These are phyloP conservation scores for Flammula alnicola DNA, from an alignment of 1,284 basidiomycete species.

Conservation along the genomic window DNA sequence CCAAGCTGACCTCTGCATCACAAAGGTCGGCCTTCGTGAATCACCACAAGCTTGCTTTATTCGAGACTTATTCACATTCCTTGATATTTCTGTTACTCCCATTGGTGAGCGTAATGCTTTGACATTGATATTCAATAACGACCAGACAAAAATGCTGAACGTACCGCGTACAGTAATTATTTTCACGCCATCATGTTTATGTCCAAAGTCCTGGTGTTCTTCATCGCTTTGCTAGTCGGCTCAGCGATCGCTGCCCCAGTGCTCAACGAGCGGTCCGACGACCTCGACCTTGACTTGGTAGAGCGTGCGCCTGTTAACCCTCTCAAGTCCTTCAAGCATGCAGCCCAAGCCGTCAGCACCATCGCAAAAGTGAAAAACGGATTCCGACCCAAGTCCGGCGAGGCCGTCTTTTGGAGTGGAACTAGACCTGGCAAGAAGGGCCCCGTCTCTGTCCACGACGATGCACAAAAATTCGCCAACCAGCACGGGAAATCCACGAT, in stretches of 20 bases:
- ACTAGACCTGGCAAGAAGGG: background rate
- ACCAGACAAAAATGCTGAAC: too few relatives aligned
- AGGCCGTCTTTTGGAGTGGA: constrained; percentile 20
- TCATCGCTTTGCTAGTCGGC: too few relatives aligned
- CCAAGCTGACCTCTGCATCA: too few relatives aligned
- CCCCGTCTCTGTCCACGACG: background rate
- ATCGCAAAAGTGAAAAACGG: background rate
- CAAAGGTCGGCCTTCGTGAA: too few relatives aligned
- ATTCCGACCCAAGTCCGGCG: constrained; percentile 3
- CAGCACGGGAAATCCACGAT: constrained; percentile 3
- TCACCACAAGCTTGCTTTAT: too few relatives aligned
- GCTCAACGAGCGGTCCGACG: background rate
- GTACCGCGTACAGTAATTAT: too few relatives aligned
- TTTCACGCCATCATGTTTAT: too few relatives aligned
- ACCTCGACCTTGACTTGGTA: background rate
- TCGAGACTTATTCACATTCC: too few relatives aligned
- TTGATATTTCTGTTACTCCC: too few relatives aligned
- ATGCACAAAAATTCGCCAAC: constrained; percentile 8
- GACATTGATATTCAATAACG: too few relatives aligned
- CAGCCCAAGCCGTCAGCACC: constrained; percentile 3
- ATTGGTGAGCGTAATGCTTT: too few relatives aligned
- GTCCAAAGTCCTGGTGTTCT: too few relatives aligned
- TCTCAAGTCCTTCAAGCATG: constrained; percentile 1
- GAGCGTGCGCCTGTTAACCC: background rate
- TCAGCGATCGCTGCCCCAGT: constrained; percentile 12